Evolutionary conservation across 1,139 yeast genomes (phyloP).

Genomic region (Blastobotrys apis): DNA sequence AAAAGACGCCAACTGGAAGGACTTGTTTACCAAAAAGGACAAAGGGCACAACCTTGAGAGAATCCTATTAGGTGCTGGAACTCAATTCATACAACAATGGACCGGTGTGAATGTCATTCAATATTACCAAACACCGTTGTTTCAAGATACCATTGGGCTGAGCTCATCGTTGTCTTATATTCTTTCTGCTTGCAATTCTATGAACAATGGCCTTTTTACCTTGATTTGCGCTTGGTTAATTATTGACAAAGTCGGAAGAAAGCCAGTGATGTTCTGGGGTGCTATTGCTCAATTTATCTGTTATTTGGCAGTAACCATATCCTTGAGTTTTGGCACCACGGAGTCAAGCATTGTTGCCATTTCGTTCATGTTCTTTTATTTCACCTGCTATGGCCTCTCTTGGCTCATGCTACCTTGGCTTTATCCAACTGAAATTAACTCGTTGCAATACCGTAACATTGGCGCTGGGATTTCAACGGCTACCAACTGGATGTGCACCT

Average conservation of each 20-base stretch:
- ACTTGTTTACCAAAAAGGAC: no score
- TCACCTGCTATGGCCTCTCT: no score
- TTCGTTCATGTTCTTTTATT: no score
- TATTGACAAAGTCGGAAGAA: no score
- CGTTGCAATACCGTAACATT: neutral
- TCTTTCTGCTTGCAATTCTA: neutral
- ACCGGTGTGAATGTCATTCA: neutral
- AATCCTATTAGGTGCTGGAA: neutral
- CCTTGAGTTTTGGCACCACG: no score
- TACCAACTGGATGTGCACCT: neutral
- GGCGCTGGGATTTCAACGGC: neutral
- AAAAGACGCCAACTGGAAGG: no score
- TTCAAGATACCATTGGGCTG: neutral
- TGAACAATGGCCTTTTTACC: conserved; percentile 8
- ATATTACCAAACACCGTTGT: neutral
- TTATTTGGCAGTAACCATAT: no score
- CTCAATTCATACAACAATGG: neutral
- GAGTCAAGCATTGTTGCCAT: no score
- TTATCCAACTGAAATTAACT: neutral
- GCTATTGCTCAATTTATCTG: no score
- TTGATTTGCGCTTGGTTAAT: no score
- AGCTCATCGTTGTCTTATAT: neutral
- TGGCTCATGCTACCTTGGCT: neutral
- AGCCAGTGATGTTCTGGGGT: no score
- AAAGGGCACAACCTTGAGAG: no score